Base-by-base conservation (phyloP, 176 grass and related monocot species). In the Chrysopogon serrulatus region DNA sequence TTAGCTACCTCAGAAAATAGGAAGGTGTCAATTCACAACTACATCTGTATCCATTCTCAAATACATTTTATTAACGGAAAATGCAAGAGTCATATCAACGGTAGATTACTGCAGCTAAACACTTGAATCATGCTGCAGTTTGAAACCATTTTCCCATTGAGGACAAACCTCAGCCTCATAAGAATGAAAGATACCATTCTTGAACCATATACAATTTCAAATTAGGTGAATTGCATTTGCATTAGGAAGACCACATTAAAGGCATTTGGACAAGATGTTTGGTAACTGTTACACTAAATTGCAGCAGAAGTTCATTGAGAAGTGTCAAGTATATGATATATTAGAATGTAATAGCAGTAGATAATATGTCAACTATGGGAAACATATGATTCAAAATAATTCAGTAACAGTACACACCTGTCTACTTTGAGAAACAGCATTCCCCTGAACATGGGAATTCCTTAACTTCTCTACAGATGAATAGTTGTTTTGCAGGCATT, bases 381-480 rank as follows among this genome's bases (percentile, higher is more conserved):
- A 30, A 95, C 87, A 79, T 19, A 13, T 47, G 17, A 79, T 45
- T 45, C 36, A 44, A 30, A 63, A 40, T 62, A 75, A 41, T 36
- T 67, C 57, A 78, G 61, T 13, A 61, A 14, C 10, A 41, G 19
- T 75, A 70, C 47, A 73, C 77, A 88, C 93, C 93, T 36, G 66
- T 89, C 68, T 88, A 79, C 96, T 98, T 90, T 88, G 93, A 79
- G 93, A 87, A 87, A 98, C 93, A 76, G 87, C 76, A 80, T 86
- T 95, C 65, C 62, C 78, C 54, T 54, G 85, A 59, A 81, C 73
- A 53, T 10, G 72, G 14, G 86, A 78, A 19, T 80, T 83, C 78
- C 88, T 90, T 65, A 98, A 43, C 80, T 83, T 92, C 80, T 95
- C 89, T 74, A 98, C 78, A 8, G 77, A 87, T 63, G 87, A 90